Evolutionary conservation across 2,329 filamentous ascomycete genomes (phyloP), one percentile per base, ranked within the genome.

Genomic region (Ophiobolus disseminans): DNA sequence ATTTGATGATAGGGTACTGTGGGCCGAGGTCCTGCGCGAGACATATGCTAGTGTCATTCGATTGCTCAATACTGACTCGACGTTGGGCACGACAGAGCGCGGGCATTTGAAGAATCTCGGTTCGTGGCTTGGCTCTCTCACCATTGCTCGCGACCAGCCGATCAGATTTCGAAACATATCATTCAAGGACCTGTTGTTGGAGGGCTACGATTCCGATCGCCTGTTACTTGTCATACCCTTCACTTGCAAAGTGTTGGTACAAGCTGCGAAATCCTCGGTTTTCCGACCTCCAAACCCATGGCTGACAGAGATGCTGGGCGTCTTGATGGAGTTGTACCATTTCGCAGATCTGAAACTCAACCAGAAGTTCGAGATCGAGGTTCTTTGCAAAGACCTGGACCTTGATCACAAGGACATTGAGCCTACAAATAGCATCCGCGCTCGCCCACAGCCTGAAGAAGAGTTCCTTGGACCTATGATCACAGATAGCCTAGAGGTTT

Each of bases 341-440:
- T 89, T 89, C 64, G 91, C 90, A 11, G 93, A 97, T 62, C 79
- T 99, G 46, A 97, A 97, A 72, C 83, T 99, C 28, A 97, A 97
- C 61, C 86, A 96, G 41, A 99, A 97, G 65, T 99, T 99, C 63
- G 94, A 99, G 73, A 97, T 99, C 48, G 94, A 99, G 73, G 92
- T 99, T 20, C 82, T 99, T 19, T 99, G 92, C 79, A 95, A 95
- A 69, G 92, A 92, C 10, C 79, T 99, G 13, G 88, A 87, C 45
- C 80, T 97, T n/a, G 91, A 97, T 55, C 89, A 96, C 74, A 96
- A 95, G 75, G 87, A 84, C 50, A 91, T 97, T 54, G 89, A 95
- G 62, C 90, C 93, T 0, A 90, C 92, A 0, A 86, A 88, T 17
- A 87, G 92, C 66, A 94, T 99, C 46, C 83, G 92, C 53, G 90